A percentile compares a stretch with the other conserved stretches of the same genome.
These are phyloP conservation scores for Ramicandelaber brevisporus DNA, from an alignment of 192 early-diverging fungal species.

Conservation along the genomic window DNA sequence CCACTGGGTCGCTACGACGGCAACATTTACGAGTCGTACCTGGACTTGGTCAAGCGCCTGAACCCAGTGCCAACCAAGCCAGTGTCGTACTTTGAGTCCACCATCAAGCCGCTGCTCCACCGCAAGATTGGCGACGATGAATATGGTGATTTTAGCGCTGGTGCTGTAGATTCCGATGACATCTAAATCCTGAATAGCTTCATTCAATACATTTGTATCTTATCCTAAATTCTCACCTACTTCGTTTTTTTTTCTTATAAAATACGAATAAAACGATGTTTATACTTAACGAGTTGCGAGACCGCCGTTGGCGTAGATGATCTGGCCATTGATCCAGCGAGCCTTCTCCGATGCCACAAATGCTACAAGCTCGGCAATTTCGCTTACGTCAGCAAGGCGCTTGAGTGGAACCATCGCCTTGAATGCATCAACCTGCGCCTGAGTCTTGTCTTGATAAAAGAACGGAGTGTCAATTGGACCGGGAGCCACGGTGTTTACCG, in stretches of 20 bases:
- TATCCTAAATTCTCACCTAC: too few relatives aligned
- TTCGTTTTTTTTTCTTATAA: too few relatives aligned
- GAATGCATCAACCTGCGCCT: constrained; percentile 4
- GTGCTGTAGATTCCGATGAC: too few relatives aligned
- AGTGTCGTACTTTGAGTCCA: constrained; percentile 50
- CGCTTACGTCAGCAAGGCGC: constrained; percentile 4
- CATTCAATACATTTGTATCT: too few relatives aligned
- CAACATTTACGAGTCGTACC: constrained; percentile 67
- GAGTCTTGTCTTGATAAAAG: constrained; percentile 2
- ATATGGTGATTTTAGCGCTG: too few relatives aligned
- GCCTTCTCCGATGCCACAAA: too few relatives aligned
- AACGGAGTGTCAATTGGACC: constrained; percentile 62
- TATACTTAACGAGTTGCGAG: too few relatives aligned
- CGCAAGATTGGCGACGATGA: too few relatives aligned
- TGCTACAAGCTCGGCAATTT: constrained; percentile 10
- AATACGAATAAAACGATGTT: too few relatives aligned
- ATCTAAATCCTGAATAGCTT: too few relatives aligned
- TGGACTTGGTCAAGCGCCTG: constrained; percentile 49
- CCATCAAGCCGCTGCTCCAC: constrained; percentile 52
- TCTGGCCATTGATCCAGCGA: too few relatives aligned
- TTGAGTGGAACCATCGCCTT: constrained; percentile 8
- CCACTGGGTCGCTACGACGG: constrained; percentile 71
- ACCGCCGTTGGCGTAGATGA: too few relatives aligned
- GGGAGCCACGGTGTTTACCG: constrained; percentile 50
- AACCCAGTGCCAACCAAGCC: constrained; percentile 42